These are phyloP conservation scores for Colletotrichum melonis DNA, from an alignment of 2,329 filamentous ascomycete genomes.

Conservation along the genomic window DNA sequence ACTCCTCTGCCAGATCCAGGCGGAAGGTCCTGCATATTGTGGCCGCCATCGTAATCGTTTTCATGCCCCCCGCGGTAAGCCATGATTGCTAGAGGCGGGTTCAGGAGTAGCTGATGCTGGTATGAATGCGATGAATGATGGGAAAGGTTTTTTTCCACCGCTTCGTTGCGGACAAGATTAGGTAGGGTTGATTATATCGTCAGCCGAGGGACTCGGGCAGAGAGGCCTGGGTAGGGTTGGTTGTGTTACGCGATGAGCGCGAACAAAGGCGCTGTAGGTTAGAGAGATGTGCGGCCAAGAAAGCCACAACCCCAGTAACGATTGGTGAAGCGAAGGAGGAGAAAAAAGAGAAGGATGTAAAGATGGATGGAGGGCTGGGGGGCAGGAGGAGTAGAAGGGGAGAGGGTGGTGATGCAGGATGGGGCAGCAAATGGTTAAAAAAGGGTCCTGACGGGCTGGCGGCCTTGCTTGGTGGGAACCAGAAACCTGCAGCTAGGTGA, in stretches of 20 bases:
- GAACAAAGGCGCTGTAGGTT: conserved; percentile 30
- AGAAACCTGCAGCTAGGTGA: conserved; percentile 13
- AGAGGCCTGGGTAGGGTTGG: conserved; percentile 12
- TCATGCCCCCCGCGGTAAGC: conserved; percentile 71
- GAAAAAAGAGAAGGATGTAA: conserved; percentile 4
- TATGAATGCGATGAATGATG: not conserved
- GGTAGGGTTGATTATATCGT: conserved; percentile 16
- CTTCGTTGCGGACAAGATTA: conserved; percentile 1
- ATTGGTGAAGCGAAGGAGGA: conserved; percentile 27
- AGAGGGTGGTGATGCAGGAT: conserved; percentile 24
- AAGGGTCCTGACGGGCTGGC: conserved; percentile 32
- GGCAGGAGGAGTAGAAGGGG: conserved; percentile 33
- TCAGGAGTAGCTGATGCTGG: conserved; percentile 12
- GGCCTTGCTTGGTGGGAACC: conserved; percentile 22
- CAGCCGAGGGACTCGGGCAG: conserved; percentile 2
- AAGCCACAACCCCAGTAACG: conserved; percentile 34
- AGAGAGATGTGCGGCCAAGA: conserved; percentile 28
- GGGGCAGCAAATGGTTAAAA: conserved; percentile 37
- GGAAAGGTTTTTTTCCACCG: conserved; percentile 11
- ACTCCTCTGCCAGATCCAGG: conserved; percentile 63
- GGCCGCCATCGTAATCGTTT: conserved; percentile 68
- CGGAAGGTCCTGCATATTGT: conserved; percentile 75
- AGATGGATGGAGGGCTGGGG: conserved; percentile 30
- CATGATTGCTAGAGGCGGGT: conserved; percentile 45
- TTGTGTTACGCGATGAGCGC: conserved; percentile 16